Evolutionary conservation across 352 stramenopile genomes (phyloP).

Genomic region (Globisporangium abappressorium): DNA sequence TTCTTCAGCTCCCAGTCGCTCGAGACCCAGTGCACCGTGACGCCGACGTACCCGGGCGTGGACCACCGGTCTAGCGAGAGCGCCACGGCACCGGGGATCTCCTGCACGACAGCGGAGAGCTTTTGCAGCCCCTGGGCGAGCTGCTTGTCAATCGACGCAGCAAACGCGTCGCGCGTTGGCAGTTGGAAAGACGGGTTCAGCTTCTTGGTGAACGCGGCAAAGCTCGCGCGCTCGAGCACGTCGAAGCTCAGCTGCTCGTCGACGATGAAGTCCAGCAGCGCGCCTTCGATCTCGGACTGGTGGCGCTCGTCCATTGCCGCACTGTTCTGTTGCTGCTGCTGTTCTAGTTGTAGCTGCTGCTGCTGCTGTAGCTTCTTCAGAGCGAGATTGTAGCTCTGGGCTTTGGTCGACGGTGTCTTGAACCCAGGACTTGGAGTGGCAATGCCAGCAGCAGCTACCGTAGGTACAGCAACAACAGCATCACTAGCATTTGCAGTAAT

Average conservation of each 20-base stretch:
- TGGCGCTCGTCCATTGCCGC: not conserved
- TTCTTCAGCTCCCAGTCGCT: constrained; percentile 14
- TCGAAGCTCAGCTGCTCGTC: constrained; percentile 6
- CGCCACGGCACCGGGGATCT: constrained; percentile 10
- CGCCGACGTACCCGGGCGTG: constrained; percentile 4
- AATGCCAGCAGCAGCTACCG: not conserved
- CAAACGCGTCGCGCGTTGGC: not conserved
- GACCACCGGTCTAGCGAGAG: constrained; percentile 13
- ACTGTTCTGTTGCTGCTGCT: not conserved
- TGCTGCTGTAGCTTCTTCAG: too few relatives aligned
- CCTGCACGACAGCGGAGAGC: constrained; percentile 3
- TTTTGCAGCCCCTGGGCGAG: constrained; percentile 2
- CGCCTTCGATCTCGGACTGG: constrained; percentile 2
- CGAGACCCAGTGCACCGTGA: constrained; percentile 17
- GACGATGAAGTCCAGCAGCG: constrained; percentile 7
- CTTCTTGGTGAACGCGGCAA: constrained; percentile 8
- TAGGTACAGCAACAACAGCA: not conserved
- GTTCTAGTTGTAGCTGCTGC: too few relatives aligned
- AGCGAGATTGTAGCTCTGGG: not conserved
- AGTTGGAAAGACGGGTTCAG: constrained; percentile 5
- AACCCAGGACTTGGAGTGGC: not conserved
- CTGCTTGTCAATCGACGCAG: not conserved
- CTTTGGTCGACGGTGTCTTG: constrained; percentile 3
- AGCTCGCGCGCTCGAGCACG: constrained; percentile 6
- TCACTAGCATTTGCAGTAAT: not conserved